Percentiles rank a stretch among this genome's conserved stretches.
Evolutionary conservation across 306 rosid genomes (phyloP).

Genomic region (Canavalia gladiata): DNA sequence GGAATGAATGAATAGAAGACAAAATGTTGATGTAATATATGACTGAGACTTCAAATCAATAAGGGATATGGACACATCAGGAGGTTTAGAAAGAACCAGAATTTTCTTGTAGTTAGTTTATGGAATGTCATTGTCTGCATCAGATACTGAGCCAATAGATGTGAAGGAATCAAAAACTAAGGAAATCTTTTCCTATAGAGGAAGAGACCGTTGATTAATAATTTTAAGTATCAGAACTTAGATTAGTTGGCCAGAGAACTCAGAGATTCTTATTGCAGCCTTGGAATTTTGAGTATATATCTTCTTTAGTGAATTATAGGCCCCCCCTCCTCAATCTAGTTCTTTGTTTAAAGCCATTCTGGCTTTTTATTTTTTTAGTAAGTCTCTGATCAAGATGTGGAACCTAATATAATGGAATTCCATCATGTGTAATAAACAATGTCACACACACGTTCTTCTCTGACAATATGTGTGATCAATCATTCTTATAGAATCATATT

Average conservation of each 20-base stretch:
- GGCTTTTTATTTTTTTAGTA: background rate
- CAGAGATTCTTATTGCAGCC: background rate
- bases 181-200: background rate
- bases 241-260: background rate
- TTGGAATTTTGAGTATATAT: background rate
- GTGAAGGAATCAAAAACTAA: background rate
- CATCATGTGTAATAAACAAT: conserved; percentile 6
- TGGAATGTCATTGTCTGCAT: conserved; percentile 35
- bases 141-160: background rate
- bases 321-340: background rate
- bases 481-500: conserved; percentile 27
- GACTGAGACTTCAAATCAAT: conserved; percentile 42
- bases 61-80: conserved; percentile 27
- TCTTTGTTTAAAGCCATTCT: background rate
- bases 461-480: conserved; percentile 40
- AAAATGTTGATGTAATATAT: conserved; percentile 24
- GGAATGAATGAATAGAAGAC: conserved; percentile 33
- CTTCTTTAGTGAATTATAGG: background rate
- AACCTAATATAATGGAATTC: conserved; percentile 6
- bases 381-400: conserved; percentile 7
- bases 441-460: conserved; percentile 48
- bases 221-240: background rate
- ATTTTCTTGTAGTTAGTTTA: conserved; percentile 16
- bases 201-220: background rate
- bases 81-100: conserved; percentile 21